phyloP scores from a whole-genome alignment of 306 rosid species.

The Quercus parvula region DNA sequence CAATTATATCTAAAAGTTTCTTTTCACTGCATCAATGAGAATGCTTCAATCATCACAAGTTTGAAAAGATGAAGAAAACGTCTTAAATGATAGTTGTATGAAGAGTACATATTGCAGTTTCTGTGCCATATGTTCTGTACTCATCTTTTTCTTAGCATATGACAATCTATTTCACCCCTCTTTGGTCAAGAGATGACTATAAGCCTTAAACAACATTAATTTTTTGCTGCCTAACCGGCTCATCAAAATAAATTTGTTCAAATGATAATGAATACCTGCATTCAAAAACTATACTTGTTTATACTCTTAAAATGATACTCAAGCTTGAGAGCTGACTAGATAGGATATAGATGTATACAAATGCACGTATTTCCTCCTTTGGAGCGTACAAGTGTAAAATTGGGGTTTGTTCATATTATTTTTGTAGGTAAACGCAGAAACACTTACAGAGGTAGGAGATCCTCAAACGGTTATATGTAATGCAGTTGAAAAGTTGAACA shows the following conservation, averaged over 20 bases:
- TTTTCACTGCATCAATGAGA: neutral
- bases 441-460: slow-evolving; percentile 40
- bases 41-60: neutral
- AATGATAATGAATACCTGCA: neutral
- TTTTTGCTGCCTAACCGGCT: neutral
- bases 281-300: neutral
- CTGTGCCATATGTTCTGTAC: neutral
- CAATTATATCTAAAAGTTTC: neutral
- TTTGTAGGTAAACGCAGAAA: slow-evolving; percentile 34
- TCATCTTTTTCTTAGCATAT: neutral
- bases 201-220: neutral
- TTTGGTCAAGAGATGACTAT: neutral
- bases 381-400: neutral
- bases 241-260: neutral
- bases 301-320: neutral
- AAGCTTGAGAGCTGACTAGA: neutral
- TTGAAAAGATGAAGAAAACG: neutral
- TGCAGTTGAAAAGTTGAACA: slow-evolving; percentile 38
- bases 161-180: neutral
- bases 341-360: neutral
- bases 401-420: neutral
- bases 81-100: neutral
- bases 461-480: slow-evolving; percentile 37
- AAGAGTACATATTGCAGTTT: neutral
- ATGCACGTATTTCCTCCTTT: neutral